A percentile compares a stretch with the other conserved stretches of the same genome.
Conservation (phyloP, 345 rosid species). For the Arabidopsis arenosa region DNA sequence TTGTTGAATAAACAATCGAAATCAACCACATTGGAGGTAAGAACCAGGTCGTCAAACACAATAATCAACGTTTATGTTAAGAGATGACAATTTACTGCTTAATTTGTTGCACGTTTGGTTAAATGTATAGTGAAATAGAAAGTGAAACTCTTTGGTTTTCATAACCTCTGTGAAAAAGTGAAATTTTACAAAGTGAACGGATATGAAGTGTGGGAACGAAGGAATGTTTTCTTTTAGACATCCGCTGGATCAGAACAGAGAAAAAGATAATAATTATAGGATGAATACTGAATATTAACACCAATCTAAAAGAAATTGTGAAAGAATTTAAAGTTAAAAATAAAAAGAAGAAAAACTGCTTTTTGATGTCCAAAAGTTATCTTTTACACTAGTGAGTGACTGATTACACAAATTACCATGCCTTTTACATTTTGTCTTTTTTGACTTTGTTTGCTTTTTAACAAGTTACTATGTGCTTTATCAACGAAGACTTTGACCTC, state of each 20-base stretch:
- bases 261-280: neutral
- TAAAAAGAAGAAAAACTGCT: neutral
- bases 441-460: slow-evolving; percentile 17
- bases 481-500: slow-evolving; percentile 41
- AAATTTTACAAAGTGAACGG: slow-evolving; percentile 14
- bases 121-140: slow-evolving; percentile 1
- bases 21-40: slow-evolving; percentile 10
- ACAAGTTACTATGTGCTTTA: slow-evolving; percentile 38
- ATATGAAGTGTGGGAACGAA: slow-evolving; percentile 15
- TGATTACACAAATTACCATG: slow-evolving; percentile 42
- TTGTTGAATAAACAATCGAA: neutral
- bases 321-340: neutral
- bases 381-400: slow-evolving; percentile 33
- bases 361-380: slow-evolving; percentile 35
- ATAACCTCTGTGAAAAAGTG: slow-evolving; percentile 9
- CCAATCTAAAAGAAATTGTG: neutral
- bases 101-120: slow-evolving; percentile 21
- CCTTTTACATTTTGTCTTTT: slow-evolving; percentile 24
- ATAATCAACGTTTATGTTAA: slow-evolving; percentile 4
- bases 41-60: slow-evolving; percentile 3
- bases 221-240: slow-evolving; percentile 39
- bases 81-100: neutral
- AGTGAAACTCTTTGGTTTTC: slow-evolving; percentile 21
- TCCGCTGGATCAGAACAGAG: slow-evolving; percentile 27
- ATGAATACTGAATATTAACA: neutral